Percentiles rank a stretch among this genome's conserved stretches.
phyloP scores from a whole-genome alignment of 768 basidiomycete species.

The Tricholoma hemisulphureum region DNA sequence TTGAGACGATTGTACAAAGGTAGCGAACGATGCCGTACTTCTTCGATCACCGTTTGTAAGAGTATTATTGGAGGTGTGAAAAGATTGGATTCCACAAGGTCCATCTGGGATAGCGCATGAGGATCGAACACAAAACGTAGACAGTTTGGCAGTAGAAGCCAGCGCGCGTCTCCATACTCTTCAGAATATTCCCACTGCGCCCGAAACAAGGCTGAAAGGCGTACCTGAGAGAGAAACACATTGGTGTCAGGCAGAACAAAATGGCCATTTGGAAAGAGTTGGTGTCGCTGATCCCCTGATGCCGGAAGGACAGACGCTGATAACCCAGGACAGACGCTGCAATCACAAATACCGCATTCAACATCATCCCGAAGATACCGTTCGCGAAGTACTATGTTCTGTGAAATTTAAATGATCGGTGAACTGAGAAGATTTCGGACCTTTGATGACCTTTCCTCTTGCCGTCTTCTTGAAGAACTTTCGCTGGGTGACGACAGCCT shows the following conservation, averaged over 20 bases:
- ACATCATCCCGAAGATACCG: conserved; percentile 93
- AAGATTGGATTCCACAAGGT: conserved; percentile 77
- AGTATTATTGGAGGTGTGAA: conserved; percentile 83
- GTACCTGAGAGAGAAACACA: conserved; percentile 85
- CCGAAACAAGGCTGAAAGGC: conserved; percentile 10
- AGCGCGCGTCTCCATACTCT: not conserved
- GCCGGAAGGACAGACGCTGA: conserved; percentile 52
- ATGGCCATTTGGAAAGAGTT: conserved; percentile 62
- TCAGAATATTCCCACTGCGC: not conserved
- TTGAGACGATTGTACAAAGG: conserved; percentile 93
- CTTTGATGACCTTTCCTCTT: conserved; percentile 89
- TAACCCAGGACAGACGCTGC: conserved; percentile 54
- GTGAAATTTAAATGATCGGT: not conserved
- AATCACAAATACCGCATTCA: conserved; percentile 76
- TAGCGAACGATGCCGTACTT: conserved; percentile 91
- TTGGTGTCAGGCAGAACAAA: conserved; percentile 94
- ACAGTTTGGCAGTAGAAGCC: not conserved
- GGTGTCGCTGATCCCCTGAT: conserved; percentile 57
- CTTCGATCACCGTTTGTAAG: conserved; percentile 93
- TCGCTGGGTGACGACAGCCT: conserved; percentile 75
- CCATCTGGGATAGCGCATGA: conserved; percentile 62
- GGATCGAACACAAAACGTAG: not conserved
- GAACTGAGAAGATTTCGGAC: conserved; percentile 38
- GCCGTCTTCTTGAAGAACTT: conserved; percentile 98
- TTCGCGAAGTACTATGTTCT: conserved; percentile 77